Conservation (phyloP, 2,329 filamentous ascomycete species). For the Chalara sp. region DNA sequence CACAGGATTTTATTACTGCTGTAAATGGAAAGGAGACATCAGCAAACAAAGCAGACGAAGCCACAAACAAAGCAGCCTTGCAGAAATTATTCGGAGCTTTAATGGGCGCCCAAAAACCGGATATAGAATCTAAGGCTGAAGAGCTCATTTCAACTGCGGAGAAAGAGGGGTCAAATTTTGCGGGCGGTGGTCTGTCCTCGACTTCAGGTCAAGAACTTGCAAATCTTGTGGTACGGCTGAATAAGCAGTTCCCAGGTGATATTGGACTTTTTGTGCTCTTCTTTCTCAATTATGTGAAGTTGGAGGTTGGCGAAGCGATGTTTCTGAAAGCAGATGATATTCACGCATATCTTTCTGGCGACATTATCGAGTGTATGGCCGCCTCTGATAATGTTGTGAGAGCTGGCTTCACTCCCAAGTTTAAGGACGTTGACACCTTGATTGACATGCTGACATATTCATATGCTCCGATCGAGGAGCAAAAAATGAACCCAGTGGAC, state of each 20-base stretch:
- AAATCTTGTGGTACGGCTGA: conserved; percentile 68
- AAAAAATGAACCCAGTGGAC: conserved; percentile 82
- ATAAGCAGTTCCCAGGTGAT: conserved; percentile 80
- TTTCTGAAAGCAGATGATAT: conserved; percentile 97
- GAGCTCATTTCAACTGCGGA: conserved; percentile 66
- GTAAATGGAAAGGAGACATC: conserved; percentile 47
- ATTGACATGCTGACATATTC: conserved; percentile 91
- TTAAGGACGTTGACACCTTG: conserved; percentile 89
- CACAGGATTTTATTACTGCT: conserved; percentile 45
- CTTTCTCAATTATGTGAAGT: conserved; percentile 91
- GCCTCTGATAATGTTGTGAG: conserved; percentile 98
- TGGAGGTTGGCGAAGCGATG: conserved; percentile 85
- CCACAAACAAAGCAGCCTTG: conserved; percentile 70
- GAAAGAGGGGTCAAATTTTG: conserved; percentile 64
- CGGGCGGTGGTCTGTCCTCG: conserved; percentile 61
- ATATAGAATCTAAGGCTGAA: conserved; percentile 57
- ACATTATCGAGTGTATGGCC: conserved; percentile 99
- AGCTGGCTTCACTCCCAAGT: conserved; percentile 95
- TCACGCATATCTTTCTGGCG: conserved; percentile 86
- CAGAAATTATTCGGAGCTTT: conserved; percentile 69
- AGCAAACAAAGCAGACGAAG: conserved; percentile 30
- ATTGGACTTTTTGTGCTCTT: conserved; percentile 94
- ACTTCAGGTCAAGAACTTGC: conserved; percentile 65
- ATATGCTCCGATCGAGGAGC: conserved; percentile 88
- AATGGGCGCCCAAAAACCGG: conserved; percentile 68